phyloP scores from a whole-genome alignment of 2,329 filamentous ascomycete species.

The Fusarium secorum region DNA sequence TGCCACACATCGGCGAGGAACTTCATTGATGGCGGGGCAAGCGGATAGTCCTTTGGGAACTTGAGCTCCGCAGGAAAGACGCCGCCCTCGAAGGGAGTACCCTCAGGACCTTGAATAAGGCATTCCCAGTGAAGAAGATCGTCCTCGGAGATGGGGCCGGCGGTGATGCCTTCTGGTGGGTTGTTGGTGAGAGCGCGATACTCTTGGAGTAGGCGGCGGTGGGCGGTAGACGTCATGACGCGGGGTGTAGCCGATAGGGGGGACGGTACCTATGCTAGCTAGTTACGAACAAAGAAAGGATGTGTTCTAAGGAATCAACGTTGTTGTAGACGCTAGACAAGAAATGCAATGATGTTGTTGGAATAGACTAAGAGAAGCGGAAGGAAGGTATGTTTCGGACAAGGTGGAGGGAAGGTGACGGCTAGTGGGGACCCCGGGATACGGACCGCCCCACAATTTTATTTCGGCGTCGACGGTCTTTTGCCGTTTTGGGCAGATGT shows the following conservation, averaged over 20 bases:
- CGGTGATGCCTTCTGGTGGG: conserved; percentile 96
- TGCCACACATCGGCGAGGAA: conserved; percentile 96
- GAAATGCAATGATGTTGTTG: neutral
- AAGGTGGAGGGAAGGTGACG: conserved; percentile 30
- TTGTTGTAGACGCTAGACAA: neutral
- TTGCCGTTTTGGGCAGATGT: conserved; percentile 6
- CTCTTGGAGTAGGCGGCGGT: conserved; percentile 90
- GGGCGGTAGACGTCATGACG: conserved; percentile 68
- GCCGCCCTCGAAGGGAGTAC: conserved; percentile 94
- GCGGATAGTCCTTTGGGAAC: conserved; percentile 96
- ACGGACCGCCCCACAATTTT: neutral
- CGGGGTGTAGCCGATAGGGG: neutral
- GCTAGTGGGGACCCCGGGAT: conserved; percentile 25
- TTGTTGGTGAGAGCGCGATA: conserved; percentile 94
- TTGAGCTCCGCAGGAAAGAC: conserved; percentile 94
- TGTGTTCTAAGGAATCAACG: neutral
- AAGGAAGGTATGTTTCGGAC: conserved; percentile 18
- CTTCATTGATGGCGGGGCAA: conserved; percentile 94
- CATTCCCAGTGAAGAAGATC: conserved; percentile 97
- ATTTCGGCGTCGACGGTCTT: neutral
- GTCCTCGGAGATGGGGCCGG: conserved; percentile 91
- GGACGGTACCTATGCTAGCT: neutral
- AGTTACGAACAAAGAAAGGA: neutral
- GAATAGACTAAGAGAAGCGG: neutral
- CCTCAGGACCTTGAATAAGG: conserved; percentile 92